These are phyloP conservation scores for Mycosphaerella arachidis DNA, from an alignment of 2,329 filamentous ascomycete species.

Conservation along the genomic window DNA sequence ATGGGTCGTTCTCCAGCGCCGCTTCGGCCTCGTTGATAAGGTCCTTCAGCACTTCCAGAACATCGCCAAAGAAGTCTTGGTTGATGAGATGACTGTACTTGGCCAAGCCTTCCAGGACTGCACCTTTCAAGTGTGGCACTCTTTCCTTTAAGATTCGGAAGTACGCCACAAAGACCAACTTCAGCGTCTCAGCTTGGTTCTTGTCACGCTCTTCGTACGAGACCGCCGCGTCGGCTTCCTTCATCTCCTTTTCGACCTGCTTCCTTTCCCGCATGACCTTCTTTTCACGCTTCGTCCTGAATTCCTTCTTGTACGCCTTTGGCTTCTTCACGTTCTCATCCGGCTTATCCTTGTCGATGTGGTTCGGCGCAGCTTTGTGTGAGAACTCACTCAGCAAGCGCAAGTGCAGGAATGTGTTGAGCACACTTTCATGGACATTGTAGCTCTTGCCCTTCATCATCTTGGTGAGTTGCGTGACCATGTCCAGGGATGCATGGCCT, in stretches of 20 bases:
- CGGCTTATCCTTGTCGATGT: slow-evolving; percentile 59
- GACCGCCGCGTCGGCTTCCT: slow-evolving; percentile 82
- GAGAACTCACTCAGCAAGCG: slow-evolving; percentile 84
- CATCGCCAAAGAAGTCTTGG: slow-evolving; percentile 96
- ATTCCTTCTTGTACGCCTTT: slow-evolving; percentile 69
- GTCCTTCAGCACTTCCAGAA: slow-evolving; percentile 90
- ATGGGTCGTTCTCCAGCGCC: slow-evolving; percentile 44
- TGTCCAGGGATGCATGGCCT: slow-evolving; percentile 80
- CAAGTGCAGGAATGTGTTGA: slow-evolving; percentile 88
- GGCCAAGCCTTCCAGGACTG: slow-evolving; percentile 87
- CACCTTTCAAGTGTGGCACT: slow-evolving; percentile 84
- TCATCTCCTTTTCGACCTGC: slow-evolving; percentile 86
- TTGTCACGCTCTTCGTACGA: slow-evolving; percentile 87
- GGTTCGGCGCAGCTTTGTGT: slow-evolving; percentile 73
- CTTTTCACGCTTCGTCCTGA: slow-evolving; percentile 80
- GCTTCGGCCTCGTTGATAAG: slow-evolving; percentile 68
- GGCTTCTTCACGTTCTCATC: slow-evolving; percentile 51
- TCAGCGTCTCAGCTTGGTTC: slow-evolving; percentile 92
- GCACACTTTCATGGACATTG: slow-evolving; percentile 72
- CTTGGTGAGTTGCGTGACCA: slow-evolving; percentile 76
- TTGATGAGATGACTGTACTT: slow-evolving; percentile 97
- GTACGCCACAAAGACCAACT: slow-evolving; percentile 91
- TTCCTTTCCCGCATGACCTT: slow-evolving; percentile 84
- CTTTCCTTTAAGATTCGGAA: slow-evolving; percentile 89
- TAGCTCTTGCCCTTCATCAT: slow-evolving; percentile 93